Evolutionary conservation across 129 eudicot genomes (phyloP), one percentile per base, ranked within the genome.

Genomic region (Flaveria brownii): DNA sequence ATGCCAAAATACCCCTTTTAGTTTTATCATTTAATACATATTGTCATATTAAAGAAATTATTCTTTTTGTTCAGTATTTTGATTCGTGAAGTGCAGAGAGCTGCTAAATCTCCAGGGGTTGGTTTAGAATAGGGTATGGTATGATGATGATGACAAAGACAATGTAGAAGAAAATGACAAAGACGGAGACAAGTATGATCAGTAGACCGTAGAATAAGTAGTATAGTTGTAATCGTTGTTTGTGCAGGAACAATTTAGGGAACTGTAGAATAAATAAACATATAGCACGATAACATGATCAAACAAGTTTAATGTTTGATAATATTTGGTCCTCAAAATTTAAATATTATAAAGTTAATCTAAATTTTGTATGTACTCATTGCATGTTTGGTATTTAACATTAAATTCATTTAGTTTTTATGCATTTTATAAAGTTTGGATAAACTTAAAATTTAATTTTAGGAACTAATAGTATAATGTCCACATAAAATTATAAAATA

Each of bases 71-170:
- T 45, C 82, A 90, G 97, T 82, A 39, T 82, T 63, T 80, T 90
- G 92, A 93, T 93, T 52, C 84, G 87, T 43, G 97, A 93, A 86
- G 96, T 93, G 47, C 85, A 90, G 75, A 90, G 87, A 63, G 98
- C 96, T 22, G 91, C 88, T 9, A 96, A 90, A 25, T 68, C 41
- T 30, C 18, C 52, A 56, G 75, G 80, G 50, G 12, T 73, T n/a
- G 78, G 60, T 26, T 22, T 15, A 61, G 56, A 22, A 11, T 81
- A 73, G 57, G 68, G 76, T 16, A 79, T 74, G 66, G 65, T 42
- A 30, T 33, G 36, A 30, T 30, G 36, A 30, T 5, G 36, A 30
- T 30, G 36, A 4, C 36, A 30, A 30, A 2, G 36, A 28, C 33
- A 28, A 28, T 2, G 4, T 1, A 28, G 33, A 28, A 28, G 33